A percentile compares a stretch with the other conserved stretches of the same genome.
phyloP scores from a whole-genome alignment of 208 protist species.

The Plasmodiophora brassicae region DNA sequence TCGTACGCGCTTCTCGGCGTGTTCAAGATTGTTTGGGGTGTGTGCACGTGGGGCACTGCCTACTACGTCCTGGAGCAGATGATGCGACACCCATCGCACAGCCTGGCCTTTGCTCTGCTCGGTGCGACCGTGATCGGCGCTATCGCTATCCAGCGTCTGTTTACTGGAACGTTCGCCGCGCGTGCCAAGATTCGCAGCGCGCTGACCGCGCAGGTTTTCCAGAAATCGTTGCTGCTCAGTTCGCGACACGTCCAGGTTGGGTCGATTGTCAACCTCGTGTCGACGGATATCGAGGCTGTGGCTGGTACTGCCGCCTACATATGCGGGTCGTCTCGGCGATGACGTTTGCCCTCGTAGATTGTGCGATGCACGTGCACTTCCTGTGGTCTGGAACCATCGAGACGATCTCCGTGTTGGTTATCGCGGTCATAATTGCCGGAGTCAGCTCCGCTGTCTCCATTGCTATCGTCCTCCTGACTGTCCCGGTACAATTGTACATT shows the following conservation, averaged over 20 bases:
- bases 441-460: neutral
- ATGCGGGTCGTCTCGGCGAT: neutral
- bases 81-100: neutral
- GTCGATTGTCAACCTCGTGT: neutral
- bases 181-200: neutral
- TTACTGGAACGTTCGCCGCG: neutral
- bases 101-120: neutral
- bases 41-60: neutral
- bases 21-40: neutral
- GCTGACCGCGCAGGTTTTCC: neutral
- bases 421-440: neutral
- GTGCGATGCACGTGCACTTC: neutral
- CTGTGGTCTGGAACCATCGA: neutral
- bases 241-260: neutral
- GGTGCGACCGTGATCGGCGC: neutral
- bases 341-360: neutral
- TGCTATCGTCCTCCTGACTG: neutral
- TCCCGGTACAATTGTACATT: neutral
- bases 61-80: neutral
- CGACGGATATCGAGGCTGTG: slow-evolving; percentile 1
- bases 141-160: neutral
- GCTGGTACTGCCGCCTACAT: neutral
- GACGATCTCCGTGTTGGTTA: neutral
- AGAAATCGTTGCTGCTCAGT: neutral
- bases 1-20: neutral